Evolutionary conservation across 306 rosid genomes (phyloP), one percentile per base, ranked within the genome.

Genomic region (Comarum palustre): DNA sequence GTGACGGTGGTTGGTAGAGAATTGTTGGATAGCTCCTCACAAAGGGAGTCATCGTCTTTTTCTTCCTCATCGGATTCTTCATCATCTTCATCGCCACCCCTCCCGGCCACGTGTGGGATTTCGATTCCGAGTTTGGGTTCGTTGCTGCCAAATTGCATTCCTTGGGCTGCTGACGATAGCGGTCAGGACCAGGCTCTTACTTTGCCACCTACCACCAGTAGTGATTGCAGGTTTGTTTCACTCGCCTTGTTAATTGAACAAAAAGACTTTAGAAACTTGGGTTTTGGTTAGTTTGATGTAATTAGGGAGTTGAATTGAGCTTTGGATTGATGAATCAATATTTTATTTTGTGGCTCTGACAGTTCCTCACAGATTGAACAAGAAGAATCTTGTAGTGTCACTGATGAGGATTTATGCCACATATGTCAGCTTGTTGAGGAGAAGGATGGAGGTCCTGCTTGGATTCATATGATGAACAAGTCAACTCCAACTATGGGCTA

Each of bases 381-480:
- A 27, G 95, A 78, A n/a, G 73, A 73, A 42, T 34, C 74, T 31
- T 54, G 74, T 20, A 25, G 32, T 41, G 85, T 93, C 73, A 82
- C 76, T 1, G 76, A 38, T 13, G 77, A 67, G 36, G 93, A 88
- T 81, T 73, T 86, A 65, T 80, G 85, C n/a, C 87, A 82, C 48
- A 36, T 86, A 66, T 73, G 50, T 48, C 80, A 78, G 72, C 83
- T 82, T n/a, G 83, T 87, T 22, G 87, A 84, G 61, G 86, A 80
- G 65, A 89, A 81, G 73, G 97, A 94, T 71, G 97, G 86, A 13
- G 98, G 96, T 3, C 97, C 95, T 10, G 74, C 92, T 11, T 94
- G 98, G 98, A 84, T 88, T 80, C 87, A 86, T 86, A 91, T 94
- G 96, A 94, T 94, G 98, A 96, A 94, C 72, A 89, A 92, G 64